Evolutionary conservation across 495 filamentous ascomycete genomes (phyloP).

Genomic region (Xylaria acuta): DNA sequence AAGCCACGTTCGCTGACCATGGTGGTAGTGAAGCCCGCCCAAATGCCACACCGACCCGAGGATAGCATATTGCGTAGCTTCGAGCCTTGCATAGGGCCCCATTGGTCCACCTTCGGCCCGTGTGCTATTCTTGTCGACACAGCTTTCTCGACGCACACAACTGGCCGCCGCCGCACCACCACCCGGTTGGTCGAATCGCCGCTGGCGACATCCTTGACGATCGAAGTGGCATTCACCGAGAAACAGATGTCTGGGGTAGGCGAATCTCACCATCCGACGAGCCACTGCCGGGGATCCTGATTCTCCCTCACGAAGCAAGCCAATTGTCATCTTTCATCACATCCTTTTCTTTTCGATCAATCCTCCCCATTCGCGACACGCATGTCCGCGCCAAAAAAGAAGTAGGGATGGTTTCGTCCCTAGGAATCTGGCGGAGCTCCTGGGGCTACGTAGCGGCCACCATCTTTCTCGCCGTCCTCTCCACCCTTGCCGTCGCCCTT

Average conservation of each 20-base stretch:
- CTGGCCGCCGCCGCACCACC: background rate
- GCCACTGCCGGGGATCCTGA: conserved; percentile 7
- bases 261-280: conserved; percentile 18
- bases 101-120: conserved; percentile 15
- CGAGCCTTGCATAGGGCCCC: background rate
- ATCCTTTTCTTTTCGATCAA: background rate
- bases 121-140: conserved; percentile 13
- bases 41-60: background rate
- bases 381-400: conserved; percentile 7
- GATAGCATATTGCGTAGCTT: conserved; percentile 3
- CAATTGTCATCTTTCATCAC: background rate
- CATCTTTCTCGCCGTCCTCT: conserved; percentile 16
- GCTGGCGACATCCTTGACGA: conserved; percentile 6
- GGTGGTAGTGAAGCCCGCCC: background rate
- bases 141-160: background rate
- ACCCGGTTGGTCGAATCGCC: conserved; percentile 3
- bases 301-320: background rate
- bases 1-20: conserved; percentile 19
- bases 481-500: conserved; percentile 17
- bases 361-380: background rate
- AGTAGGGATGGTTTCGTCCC: conserved; percentile 26
- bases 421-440: conserved; percentile 17
- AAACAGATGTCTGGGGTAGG: conserved; percentile 8
- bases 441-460: conserved; percentile 23
- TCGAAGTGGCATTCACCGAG: conserved; percentile 8